A percentile compares a stretch with the other conserved stretches of the same genome.
These are phyloP conservation scores for Zymoseptoria passerinii DNA, from an alignment of 2,329 filamentous ascomycete genomes.

Conservation along the genomic window DNA sequence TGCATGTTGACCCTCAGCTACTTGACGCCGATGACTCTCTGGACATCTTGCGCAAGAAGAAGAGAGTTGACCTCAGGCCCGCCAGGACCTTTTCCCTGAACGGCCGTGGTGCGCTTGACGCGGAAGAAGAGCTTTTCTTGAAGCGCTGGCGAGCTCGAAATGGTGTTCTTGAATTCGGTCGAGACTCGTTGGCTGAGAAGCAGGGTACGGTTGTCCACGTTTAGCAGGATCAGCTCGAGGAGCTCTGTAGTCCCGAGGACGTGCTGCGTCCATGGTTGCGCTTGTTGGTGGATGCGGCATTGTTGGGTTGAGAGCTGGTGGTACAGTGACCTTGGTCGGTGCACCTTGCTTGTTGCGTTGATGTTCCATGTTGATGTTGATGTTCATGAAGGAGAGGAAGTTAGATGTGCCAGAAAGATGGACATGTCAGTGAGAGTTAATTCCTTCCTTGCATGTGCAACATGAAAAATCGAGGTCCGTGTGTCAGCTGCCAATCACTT, in stretches of 20 bases:
- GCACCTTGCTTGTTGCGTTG: neutral
- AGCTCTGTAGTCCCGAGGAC: constrained; percentile 6
- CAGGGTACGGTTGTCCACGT: neutral
- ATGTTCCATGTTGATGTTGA: neutral
- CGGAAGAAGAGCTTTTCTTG: neutral
- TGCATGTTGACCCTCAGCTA: too few species aligned
- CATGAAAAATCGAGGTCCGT: neutral
- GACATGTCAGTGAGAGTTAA: neutral
- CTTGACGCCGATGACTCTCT: neutral
- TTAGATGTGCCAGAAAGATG: neutral
- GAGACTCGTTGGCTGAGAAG: constrained; percentile 2
- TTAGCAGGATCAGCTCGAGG: neutral
- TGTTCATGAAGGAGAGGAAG: neutral
- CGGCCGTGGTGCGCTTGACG: neutral
- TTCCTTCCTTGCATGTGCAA: neutral
- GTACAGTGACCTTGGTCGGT: neutral
- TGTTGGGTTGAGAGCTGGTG: neutral
- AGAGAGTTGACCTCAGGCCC: neutral
- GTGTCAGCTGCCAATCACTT: neutral
- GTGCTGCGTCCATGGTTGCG: neutral
- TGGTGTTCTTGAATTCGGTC: neutral
- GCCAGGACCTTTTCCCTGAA: neutral
- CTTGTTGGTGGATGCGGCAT: neutral
- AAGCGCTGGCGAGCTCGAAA: neutral
- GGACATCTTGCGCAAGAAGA: neutral